Evolutionary conservation across 2,329 filamentous ascomycete genomes (phyloP).

Genomic region (Aspergillus fischeri): DNA sequence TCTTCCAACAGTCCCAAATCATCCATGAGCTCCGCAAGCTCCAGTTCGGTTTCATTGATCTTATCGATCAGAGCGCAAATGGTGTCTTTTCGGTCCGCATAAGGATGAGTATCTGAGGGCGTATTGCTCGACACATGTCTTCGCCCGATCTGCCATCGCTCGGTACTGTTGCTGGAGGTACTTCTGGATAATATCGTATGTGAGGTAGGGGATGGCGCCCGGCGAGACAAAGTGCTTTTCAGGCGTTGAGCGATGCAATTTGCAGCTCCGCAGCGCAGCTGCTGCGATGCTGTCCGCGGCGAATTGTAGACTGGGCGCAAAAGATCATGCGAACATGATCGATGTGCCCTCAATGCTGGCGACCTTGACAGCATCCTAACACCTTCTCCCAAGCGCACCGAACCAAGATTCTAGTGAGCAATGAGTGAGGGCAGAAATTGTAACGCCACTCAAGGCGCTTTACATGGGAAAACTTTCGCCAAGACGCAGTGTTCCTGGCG

Average conservation of each 20-base stretch:
- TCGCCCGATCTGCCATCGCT: constrained; percentile 11
- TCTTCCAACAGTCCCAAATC: constrained; percentile 30
- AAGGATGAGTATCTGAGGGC: constrained; percentile 11
- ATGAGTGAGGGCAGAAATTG: constrained; percentile 6
- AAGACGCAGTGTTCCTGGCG: constrained; percentile 19
- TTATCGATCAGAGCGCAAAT: constrained; percentile 36
- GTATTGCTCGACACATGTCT: constrained; percentile 22
- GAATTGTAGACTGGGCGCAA: constrained; percentile 20
- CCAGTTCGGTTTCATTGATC: constrained; percentile 33
- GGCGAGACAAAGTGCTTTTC: constrained; percentile 11
- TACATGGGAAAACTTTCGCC: constrained; percentile 26
- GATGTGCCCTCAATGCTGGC: constrained; percentile 26
- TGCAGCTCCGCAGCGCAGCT: constrained; percentile 22
- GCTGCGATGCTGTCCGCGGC: constrained; percentile 18
- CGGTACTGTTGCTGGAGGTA: background rate
- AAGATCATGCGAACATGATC: constrained; percentile 24
- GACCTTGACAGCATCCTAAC: constrained; percentile 33
- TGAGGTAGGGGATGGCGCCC: background rate
- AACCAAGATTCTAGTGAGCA: constrained; percentile 3
- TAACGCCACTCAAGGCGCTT: constrained; percentile 16
- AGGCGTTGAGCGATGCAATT: constrained; percentile 16
- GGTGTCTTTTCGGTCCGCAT: constrained; percentile 22
- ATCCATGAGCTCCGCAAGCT: constrained; percentile 32
- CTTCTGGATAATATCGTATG: background rate
- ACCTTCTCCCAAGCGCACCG: constrained; percentile 8